A percentile compares a stretch with the other conserved stretches of the same genome.
Conservation (phyloP, 1,139 yeast genomes). For the Waltiozyma sp. region DNA sequence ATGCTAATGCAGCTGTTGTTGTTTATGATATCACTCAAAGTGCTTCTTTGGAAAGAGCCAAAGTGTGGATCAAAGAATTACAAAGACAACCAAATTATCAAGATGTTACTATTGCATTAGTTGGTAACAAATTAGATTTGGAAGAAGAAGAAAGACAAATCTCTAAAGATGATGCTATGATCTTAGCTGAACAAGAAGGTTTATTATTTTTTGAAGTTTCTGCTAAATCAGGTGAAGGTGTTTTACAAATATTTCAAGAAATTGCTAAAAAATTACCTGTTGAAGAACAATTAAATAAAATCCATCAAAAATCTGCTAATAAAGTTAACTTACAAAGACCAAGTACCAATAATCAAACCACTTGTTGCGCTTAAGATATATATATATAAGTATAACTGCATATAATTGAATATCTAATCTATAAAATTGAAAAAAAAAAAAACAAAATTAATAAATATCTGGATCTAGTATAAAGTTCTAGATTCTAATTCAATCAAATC, state of each 20-base stretch:
- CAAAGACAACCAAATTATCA: conserved; percentile 73
- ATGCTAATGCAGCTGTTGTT: conserved; percentile 75
- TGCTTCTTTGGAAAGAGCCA: conserved; percentile 77
- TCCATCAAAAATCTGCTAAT: conserved; percentile 12
- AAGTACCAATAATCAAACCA: conserved; percentile 32
- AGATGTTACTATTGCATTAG: conserved; percentile 75
- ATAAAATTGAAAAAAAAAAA: too few species aligned
- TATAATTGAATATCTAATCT: neutral
- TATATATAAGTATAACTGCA: too few species aligned
- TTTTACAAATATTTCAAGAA: conserved; percentile 67
- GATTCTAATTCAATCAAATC: conserved; percentile 32
- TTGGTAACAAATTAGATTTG: conserved; percentile 75
- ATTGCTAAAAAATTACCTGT: conserved; percentile 66
- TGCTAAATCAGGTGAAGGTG: conserved; percentile 84
- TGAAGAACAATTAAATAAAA: conserved; percentile 21
- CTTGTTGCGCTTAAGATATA: conserved; percentile 26
- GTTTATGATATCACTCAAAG: conserved; percentile 62
- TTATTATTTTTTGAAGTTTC: conserved; percentile 83
- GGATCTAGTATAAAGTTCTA: conserved; percentile 21
- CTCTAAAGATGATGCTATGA: conserved; percentile 39
- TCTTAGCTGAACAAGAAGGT: conserved; percentile 62
- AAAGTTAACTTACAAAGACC: conserved; percentile 33
- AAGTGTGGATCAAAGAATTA: conserved; percentile 91
- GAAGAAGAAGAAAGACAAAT: conserved; percentile 38
- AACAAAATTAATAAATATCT: neutral